phyloP scores from a whole-genome alignment of 306 rosid genomes.

The Corylus heterophylla region DNA sequence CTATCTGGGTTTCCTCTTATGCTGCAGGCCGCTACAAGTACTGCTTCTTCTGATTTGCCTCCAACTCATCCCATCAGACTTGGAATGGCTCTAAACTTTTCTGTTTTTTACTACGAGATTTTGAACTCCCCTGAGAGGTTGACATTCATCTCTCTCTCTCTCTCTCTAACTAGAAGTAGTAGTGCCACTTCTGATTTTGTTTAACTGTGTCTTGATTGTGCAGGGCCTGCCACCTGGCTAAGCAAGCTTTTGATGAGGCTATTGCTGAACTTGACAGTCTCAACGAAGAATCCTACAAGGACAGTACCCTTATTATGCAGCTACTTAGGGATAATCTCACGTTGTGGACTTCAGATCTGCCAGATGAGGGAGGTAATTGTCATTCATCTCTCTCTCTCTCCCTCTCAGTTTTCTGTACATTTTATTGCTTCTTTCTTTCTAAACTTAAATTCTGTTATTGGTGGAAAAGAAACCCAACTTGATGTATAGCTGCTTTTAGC shows the following conservation, averaged over 20 bases:
- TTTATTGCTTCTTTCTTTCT: no score
- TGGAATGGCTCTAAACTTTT: slow-evolving; percentile 69
- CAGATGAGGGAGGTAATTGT: slow-evolving; percentile 55
- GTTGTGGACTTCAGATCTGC: slow-evolving; percentile 67
- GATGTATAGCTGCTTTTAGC: no score
- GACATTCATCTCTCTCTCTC: not conserved
- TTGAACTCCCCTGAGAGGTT: slow-evolving; percentile 73
- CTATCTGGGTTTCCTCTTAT: not conserved
- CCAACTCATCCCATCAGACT: slow-evolving; percentile 66
- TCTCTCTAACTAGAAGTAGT: not conserved
- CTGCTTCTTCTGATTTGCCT: slow-evolving; percentile 48
- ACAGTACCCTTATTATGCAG: slow-evolving; percentile 70
- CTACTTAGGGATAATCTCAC: slow-evolving; percentile 77
- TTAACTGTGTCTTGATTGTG: not conserved
- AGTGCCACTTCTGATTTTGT: not conserved
- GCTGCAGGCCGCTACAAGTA: slow-evolving; percentile 37
- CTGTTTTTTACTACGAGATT: slow-evolving; percentile 77
- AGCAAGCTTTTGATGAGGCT: slow-evolving; percentile 49
- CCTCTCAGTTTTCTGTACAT: not conserved
- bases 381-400: not conserved
- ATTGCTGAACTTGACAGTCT: slow-evolving; percentile 45
- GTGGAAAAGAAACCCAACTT: no score
- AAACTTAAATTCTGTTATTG: no score
- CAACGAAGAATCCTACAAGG: slow-evolving; percentile 67
- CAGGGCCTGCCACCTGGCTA: slow-evolving; percentile 50